phyloP scores from a whole-genome alignment of 1,284 basidiomycete genomes.

The Entoloma clypeatum region DNA sequence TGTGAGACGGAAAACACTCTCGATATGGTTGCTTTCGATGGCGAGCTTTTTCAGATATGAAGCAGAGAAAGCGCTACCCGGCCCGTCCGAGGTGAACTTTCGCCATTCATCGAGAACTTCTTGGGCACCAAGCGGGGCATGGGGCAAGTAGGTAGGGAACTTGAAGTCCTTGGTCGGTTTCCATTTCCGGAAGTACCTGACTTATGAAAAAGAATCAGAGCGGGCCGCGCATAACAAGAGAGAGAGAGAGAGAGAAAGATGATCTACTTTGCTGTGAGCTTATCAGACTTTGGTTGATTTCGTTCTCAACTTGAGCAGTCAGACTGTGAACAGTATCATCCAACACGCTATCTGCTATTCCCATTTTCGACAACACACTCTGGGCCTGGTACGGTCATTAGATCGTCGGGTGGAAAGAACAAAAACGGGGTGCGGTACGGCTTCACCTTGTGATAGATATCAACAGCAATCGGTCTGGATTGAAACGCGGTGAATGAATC shows the following conservation, averaged over 20 bases:
- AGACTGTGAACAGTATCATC: constrained; percentile 5
- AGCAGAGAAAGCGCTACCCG: constrained; percentile 15
- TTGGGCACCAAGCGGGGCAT: constrained; percentile 15
- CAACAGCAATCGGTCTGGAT: constrained; percentile 14
- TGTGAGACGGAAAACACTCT: constrained; percentile 25
- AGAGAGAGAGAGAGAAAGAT: not conserved
- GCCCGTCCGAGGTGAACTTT: constrained; percentile 12
- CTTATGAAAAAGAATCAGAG: constrained; percentile 11
- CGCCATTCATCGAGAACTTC: constrained; percentile 19
- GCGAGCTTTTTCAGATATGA: constrained; percentile 22
- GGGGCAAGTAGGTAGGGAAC: constrained; percentile 21
- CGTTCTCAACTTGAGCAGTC: constrained; percentile 6
- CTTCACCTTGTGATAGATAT: constrained; percentile 17
- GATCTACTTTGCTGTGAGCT: constrained; percentile 10
- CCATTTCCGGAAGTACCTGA: constrained; percentile 21
- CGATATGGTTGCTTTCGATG: constrained; percentile 29
- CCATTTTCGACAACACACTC: constrained; percentile 6
- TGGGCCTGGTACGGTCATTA: constrained; percentile 10
- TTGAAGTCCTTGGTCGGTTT: constrained; percentile 19
- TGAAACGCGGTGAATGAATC: constrained; percentile 11
- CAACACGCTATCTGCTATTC: constrained; percentile 8
- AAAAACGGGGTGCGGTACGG: too few relatives aligned
- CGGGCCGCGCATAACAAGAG: constrained; percentile 1
- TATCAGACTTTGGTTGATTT: constrained; percentile 12
- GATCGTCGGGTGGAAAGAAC: constrained; percentile 1